Conservation (phyloP, 2,329 filamentous ascomycete species). For the Diatrype stigma region DNA sequence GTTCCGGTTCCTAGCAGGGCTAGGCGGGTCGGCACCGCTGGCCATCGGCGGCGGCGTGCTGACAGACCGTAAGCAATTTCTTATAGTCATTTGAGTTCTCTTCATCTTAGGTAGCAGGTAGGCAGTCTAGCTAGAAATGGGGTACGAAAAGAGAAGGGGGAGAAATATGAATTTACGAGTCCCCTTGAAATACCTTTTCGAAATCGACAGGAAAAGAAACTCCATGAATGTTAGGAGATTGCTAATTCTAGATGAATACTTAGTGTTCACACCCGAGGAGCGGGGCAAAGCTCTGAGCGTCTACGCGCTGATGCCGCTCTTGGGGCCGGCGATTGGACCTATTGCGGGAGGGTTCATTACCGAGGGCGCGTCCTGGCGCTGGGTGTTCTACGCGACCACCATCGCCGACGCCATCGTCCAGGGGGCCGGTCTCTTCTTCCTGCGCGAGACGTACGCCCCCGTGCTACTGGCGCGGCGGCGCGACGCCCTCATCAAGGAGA, state of each 20-base stretch:
- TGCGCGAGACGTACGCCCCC: slow-evolving; percentile 63
- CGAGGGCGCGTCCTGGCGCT: slow-evolving; percentile 63
- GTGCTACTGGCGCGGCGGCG: slow-evolving; percentile 58
- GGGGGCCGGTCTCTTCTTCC: slow-evolving; percentile 52
- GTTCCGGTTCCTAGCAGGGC: slow-evolving; percentile 54
- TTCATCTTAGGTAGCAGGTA: no score
- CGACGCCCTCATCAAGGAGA: slow-evolving; percentile 51
- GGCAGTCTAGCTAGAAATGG: no score
- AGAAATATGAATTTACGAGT: no score
- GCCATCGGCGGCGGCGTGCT: slow-evolving; percentile 31
- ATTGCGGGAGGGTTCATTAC: slow-evolving; percentile 64
- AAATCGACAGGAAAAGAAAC: no score
- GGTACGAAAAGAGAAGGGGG: no score
- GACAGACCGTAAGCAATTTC: slow-evolving; percentile 13
- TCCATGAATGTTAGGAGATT: no score
- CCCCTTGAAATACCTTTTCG: no score
- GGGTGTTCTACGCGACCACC: slow-evolving; percentile 67
- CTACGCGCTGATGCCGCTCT: slow-evolving; percentile 59
- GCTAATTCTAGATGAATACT: no score
- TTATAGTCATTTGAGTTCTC: no score
- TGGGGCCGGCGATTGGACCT: slow-evolving; percentile 63
- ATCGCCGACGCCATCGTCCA: slow-evolving; percentile 60
- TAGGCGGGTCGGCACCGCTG: slow-evolving; percentile 54
- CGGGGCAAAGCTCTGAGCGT: slow-evolving; percentile 59
- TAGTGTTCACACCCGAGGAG: slow-evolving; percentile 53